Evolutionary conservation across 257 asterid species (phyloP), one percentile per base, ranked within the genome.

Genomic region (Nicotiana benthamiana): DNA sequence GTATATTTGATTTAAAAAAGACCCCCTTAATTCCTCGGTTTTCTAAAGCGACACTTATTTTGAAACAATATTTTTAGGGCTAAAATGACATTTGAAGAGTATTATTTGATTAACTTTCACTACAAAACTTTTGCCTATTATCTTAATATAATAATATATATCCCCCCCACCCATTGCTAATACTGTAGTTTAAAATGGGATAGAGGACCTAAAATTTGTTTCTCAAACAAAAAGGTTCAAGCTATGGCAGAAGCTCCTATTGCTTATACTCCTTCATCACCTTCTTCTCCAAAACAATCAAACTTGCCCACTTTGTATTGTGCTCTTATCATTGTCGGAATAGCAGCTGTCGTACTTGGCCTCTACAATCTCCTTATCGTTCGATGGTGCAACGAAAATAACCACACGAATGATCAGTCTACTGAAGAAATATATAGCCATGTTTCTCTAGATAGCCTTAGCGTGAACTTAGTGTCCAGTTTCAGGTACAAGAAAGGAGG

Each of bases 401-500:
- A 75, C 32, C 30, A 53, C 2, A 8, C 20, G 22, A 2, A 62
- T 40, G 9, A 79, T 77, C 79, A 43, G 27, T 74, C 52, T 27
- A 34, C 9, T 52, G 61, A 56, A 22, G 68, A 26, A 53, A 79
- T 18, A 7, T 5, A 17, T 6, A 22, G 36, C 43, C 64, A 16
- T 8, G 27, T 22, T 30, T 65, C 46, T 18, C 27, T 27, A 65
- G 48, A 80, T 18, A 60, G 80, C 84, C 59, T 40, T 79, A 27
- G 80, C 24, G 30, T 54, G 10, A 83, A 59, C 83, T 64, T 66
- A 30, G 36, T 86, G 46, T 75, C 92, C 22, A 87, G 90, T 59
- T 92, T 89, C 89, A 87, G 85, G 92, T 92, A 90, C 90, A 84
- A 79, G 87, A 87, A 85, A 46, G 88, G 66, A 79, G 40, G 24